Percentiles rank a stretch among this genome's conserved stretches.
Conservation (phyloP, 2,329 filamentous ascomycete species). For the Tolypocladium sp. region DNA sequence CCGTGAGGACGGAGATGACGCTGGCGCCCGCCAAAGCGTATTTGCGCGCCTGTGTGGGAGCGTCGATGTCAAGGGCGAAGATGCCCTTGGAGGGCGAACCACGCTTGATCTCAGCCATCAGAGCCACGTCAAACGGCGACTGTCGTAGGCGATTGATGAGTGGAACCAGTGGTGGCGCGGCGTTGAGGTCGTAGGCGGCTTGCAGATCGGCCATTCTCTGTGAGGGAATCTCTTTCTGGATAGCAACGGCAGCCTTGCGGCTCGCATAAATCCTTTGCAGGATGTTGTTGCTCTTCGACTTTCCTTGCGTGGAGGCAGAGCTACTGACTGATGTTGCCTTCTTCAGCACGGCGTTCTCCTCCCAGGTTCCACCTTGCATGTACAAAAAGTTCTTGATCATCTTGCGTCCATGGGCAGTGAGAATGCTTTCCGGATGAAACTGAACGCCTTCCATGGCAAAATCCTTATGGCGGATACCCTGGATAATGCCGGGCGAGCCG, state of each 20-base stretch:
- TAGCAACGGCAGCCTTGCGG: constrained; percentile 63
- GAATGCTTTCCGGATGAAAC: constrained; percentile 94
- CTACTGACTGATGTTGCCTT: constrained; percentile 24
- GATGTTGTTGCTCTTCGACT: constrained; percentile 67
- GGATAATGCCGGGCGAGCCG: constrained; percentile 77
- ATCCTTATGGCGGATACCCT: constrained; percentile 92
- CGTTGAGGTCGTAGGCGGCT: constrained; percentile 74
- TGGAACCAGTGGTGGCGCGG: constrained; percentile 74
- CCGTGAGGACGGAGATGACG: constrained; percentile 95
- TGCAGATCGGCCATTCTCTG: constrained; percentile 77
- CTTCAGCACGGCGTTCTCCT: constrained; percentile 58
- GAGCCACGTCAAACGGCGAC: constrained; percentile 77
- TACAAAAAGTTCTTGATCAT: constrained; percentile 92
- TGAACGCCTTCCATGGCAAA: constrained; percentile 91
- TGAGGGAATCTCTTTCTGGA: constrained; percentile 78
- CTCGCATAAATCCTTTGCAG: constrained; percentile 84
- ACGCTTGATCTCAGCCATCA: constrained; percentile 96
- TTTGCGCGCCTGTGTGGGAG: constrained; percentile 79
- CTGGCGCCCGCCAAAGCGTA: constrained; percentile 93
- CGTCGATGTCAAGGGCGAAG: constrained; percentile 79
- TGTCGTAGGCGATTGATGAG: constrained; percentile 72
- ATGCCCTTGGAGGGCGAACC: constrained; percentile 94
- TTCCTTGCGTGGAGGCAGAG: constrained; percentile 14
- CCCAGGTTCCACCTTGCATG: constrained; percentile 87
- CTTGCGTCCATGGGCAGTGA: constrained; percentile 76